A percentile compares a stretch with the other conserved stretches of the same genome.
These are phyloP conservation scores for Staphylotrichum longicolle DNA, from an alignment of 495 filamentous ascomycete genomes.

Conservation along the genomic window DNA sequence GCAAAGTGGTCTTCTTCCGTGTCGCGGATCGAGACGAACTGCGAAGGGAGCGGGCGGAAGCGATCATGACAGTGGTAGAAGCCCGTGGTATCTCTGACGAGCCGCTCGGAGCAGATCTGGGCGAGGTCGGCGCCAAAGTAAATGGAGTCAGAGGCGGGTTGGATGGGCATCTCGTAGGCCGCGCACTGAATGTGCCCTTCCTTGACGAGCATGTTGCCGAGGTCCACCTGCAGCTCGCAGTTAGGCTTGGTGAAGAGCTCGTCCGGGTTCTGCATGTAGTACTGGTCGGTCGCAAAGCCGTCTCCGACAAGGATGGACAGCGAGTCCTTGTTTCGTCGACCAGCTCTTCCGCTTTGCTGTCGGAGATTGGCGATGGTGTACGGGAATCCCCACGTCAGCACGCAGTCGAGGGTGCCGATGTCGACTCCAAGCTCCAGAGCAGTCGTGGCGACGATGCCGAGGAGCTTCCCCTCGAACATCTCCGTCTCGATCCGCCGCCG, in stretches of 20 bases:
- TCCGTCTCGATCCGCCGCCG: constrained; percentile 85
- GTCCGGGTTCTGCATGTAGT: constrained; percentile 94
- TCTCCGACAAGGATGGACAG: constrained; percentile 90
- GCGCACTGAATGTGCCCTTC: constrained; percentile 97
- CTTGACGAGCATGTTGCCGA: constrained; percentile 84
- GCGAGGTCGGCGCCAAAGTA: constrained; percentile 80
- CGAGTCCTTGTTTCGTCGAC: constrained; percentile 90
- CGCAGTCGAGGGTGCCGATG: constrained; percentile 92
- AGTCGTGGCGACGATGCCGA: constrained; percentile 92
- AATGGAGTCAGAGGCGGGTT: constrained; percentile 64
- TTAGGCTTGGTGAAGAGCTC: constrained; percentile 96
- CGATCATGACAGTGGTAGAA: constrained; percentile 89
- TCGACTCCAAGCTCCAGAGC: constrained; percentile 93
- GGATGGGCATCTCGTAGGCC: constrained; percentile 91
- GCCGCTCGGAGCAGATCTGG: constrained; percentile 69
- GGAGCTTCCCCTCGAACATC: constrained; percentile 93
- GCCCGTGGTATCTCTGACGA: constrained; percentile 69
- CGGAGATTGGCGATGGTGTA: constrained; percentile 91
- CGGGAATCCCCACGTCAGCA: constrained; percentile 90
- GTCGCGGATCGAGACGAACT: constrained; percentile 84
- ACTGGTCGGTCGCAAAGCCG: constrained; percentile 86
- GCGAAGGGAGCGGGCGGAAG: constrained; percentile 81
- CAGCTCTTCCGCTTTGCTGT: constrained; percentile 92
- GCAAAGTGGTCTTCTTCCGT: constrained; percentile 91
- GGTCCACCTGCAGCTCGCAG: constrained; percentile 80